Evolutionary conservation across 345 rosid species (phyloP), one percentile per base, ranked within the genome.

Genomic region (Nephelium lappaceum): DNA sequence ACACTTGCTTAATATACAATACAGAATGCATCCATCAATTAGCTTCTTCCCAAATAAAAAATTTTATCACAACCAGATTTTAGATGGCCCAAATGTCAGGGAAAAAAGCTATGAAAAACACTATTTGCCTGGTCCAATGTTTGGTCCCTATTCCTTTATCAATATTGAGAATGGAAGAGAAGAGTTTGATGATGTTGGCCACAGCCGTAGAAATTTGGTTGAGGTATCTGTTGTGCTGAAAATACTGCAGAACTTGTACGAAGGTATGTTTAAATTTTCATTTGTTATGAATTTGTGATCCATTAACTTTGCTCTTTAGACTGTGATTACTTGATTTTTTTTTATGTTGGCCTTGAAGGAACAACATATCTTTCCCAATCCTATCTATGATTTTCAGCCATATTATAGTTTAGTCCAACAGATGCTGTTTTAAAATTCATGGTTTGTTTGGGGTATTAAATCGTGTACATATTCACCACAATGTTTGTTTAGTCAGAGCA

Each of bases 11-110:
- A 73, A 88, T 62, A 83, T 84, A 49, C 97, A 93, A 71, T 90
- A 91, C 78, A 81, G 97, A 25, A 93, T 93, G 97, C 97, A 93
- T 84, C 97, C 95, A 7, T 79, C 85, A 0, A 91, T 93, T 19
- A 89, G 95, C 76, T 58, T 8, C 64, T 91, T 93, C 61, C 95
- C 97, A 0, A 93, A 82, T 72, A 66, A 38, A 53, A 76, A 74
- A 3, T 90, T 93, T 79, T 91, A 93, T 23, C 19, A 3, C 43
- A 85, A 78, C 43, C 73, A 43, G 77, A 86, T 93, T 39, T 41
- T 81, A 55, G 95, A 93, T 71, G 93, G 90, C 47, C 61, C 82
- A 42, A 78, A 77, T 72, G 91, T 91, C 3, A 85, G 47, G 68
- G 5, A 74, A 2, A 78, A 78, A 58, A 80, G 75, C 47, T 85